phyloP scores from a whole-genome alignment of 352 stramenopile genomes.

The Phytophthora capsici region DNA sequence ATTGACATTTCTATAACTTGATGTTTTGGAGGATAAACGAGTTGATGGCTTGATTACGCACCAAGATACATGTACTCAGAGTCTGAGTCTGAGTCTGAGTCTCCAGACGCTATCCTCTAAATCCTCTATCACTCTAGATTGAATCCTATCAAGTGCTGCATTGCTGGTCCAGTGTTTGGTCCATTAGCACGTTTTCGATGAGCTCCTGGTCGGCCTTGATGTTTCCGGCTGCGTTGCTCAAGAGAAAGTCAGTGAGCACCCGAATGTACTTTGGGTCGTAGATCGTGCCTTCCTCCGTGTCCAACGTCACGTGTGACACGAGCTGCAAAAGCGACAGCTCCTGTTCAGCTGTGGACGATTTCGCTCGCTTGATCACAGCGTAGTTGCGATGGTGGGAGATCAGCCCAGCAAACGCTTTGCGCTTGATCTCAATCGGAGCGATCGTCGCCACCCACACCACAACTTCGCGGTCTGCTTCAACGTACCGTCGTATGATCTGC shows the following conservation, averaged over 20 bases:
- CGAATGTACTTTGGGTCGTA: slow-evolving; percentile 40
- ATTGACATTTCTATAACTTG: background rate
- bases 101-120: no score
- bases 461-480: slow-evolving; percentile 33
- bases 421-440: slow-evolving; percentile 26
- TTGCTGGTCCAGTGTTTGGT: slow-evolving; percentile 14
- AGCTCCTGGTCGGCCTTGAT: slow-evolving; percentile 51
- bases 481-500: slow-evolving; percentile 33
- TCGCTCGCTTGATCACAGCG: slow-evolving; percentile 55
- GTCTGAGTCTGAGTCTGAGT: no score
- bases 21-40: background rate
- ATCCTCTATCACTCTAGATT: no score
- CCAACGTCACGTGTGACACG: slow-evolving; percentile 49
- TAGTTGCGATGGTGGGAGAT: slow-evolving; percentile 61
- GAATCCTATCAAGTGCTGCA: slow-evolving; percentile 3
- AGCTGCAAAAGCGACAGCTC: slow-evolving; percentile 55
- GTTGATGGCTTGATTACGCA: background rate
- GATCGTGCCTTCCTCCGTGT: slow-evolving; percentile 40
- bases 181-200: slow-evolving; percentile 53
- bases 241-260: slow-evolving; percentile 51
- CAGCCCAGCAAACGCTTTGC: slow-evolving; percentile 25
- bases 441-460: slow-evolving; percentile 37
- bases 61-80: no score
- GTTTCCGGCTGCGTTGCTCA: slow-evolving; percentile 45
- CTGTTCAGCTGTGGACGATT: slow-evolving; percentile 21